Conservation (phyloP, 2,329 filamentous ascomycete species). For the Xenoacremonium recifei region DNA sequence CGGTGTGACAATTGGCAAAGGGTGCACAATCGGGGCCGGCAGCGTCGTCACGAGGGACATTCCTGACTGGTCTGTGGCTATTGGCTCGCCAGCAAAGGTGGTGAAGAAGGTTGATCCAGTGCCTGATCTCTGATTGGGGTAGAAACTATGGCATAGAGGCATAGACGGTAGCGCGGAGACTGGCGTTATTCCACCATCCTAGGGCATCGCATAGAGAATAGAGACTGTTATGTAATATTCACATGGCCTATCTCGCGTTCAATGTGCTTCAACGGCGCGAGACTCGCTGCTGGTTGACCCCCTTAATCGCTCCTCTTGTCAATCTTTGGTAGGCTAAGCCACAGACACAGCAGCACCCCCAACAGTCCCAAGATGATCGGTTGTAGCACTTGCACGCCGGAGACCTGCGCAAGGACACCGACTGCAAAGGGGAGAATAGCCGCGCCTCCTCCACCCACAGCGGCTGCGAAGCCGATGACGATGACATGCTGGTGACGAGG, state of each 20-base stretch:
- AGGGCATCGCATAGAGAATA: too few species aligned
- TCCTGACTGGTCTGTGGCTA: slow-evolving; percentile 45
- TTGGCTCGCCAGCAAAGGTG: slow-evolving; percentile 46
- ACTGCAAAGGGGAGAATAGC: slow-evolving; percentile 66
- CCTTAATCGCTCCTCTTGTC: slow-evolving; percentile 37
- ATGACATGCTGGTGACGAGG: slow-evolving; percentile 73
- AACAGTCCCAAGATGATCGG: slow-evolving; percentile 54
- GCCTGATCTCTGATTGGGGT: slow-evolving; percentile 28
- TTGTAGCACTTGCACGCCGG: slow-evolving; percentile 55
- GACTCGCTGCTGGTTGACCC: too few species aligned
- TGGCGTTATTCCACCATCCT: too few species aligned
- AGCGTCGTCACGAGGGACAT: slow-evolving; percentile 48
- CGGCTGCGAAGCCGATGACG: slow-evolving; percentile 74
- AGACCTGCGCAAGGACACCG: slow-evolving; percentile 60
- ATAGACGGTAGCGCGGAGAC: too few species aligned
- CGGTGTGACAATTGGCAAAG: slow-evolving; percentile 50
- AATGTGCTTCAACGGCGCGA: too few species aligned
- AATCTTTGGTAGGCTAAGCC: slow-evolving; percentile 45
- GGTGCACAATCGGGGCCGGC: slow-evolving; percentile 48
- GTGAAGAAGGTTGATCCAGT: slow-evolving; percentile 43
- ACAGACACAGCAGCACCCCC: slow-evolving; percentile 41
- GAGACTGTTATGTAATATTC: too few species aligned
- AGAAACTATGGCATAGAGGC: too few species aligned
- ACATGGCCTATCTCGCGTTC: too few species aligned
- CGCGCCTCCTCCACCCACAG: slow-evolving; percentile 72